Evolutionary conservation across 1,139 yeast species (phyloP), one percentile per base, ranked within the genome.

Genomic region (Zygosaccharomyces sapae): DNA sequence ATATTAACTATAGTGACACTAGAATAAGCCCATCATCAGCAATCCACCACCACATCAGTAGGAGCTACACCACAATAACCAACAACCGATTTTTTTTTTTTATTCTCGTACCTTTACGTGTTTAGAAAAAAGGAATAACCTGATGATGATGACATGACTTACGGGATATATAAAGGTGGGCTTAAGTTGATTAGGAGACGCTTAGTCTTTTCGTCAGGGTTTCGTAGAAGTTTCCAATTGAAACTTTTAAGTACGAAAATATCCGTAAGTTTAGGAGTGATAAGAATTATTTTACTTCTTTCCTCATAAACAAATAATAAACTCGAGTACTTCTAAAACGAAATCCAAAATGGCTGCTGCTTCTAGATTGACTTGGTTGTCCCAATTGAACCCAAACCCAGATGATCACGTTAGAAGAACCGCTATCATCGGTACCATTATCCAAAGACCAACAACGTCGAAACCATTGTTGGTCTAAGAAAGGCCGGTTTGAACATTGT

Each of bases 401-500:
- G 87, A 86, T 69, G 79, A 82, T 71, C 83, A 82, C 69, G 77
- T 80, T 70, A 92, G 98, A 76, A 88, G 97, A 72, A 85, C 96
- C 51, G 85, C 97, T 54, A 92, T 92, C 73, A 90, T 92, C 66
- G 97, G 98, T 69, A 92, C 98, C 62, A 92, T 92, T 72, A 98
- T 63, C 99, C 99, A 66, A 89, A 88, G 77, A 87, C 97, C 73
- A 92, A 92, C 81, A 73, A 77, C 63, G 92, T 83, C 59, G 97
- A 90, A 66, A 78, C 80, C 60, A 74, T 92, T 69, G 89, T 85
- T 63, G 80, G 83, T 69, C 81, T 92, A 69, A 85, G 98, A 79
- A 86, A 87, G 73, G 95, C 96, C 53, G 99, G 99, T 68, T 80
- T 92, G 64, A 92, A 90, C 80, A 87, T 92, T 70, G 97, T 87